A percentile compares a stretch with the other conserved stretches of the same genome.
phyloP scores from a whole-genome alignment of 805 yeast genomes.

The Candida fluviatilis region DNA sequence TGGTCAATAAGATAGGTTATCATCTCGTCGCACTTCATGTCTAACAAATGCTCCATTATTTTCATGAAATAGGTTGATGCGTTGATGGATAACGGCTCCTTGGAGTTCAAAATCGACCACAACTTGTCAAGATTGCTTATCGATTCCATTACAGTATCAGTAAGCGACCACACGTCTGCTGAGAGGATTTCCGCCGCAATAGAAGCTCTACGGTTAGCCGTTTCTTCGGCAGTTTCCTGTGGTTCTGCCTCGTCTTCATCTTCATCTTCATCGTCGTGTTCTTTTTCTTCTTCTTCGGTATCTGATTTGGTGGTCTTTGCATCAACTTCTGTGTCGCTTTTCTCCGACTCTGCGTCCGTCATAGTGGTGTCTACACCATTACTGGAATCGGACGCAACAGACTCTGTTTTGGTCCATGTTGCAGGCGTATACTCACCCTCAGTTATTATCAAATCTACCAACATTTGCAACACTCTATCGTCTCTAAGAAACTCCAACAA shows the following conservation, averaged over 20 bases:
- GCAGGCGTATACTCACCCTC: slow-evolving; percentile 22
- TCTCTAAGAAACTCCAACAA: slow-evolving; percentile 40
- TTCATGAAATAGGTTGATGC: slow-evolving; percentile 88
- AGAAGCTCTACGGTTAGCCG: slow-evolving; percentile 33
- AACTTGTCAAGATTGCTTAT: slow-evolving; percentile 58
- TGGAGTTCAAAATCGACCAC: slow-evolving; percentile 76
- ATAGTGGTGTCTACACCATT: slow-evolving; percentile 5
- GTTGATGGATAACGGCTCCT: slow-evolving; percentile 64
- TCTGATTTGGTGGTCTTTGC: slow-evolving; percentile 2
- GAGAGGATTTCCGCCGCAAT: slow-evolving; percentile 82
- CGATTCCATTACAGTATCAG: slow-evolving; percentile 84
- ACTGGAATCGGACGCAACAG: neutral
- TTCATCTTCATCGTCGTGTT: slow-evolving; percentile 12
- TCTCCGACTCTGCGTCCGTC: slow-evolving; percentile 1
- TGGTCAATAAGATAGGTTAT: slow-evolving; percentile 40
- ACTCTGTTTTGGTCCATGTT: neutral
- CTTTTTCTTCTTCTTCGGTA: slow-evolving; percentile 7
- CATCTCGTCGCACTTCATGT: slow-evolving; percentile 48
- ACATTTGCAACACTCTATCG: slow-evolving; percentile 29
- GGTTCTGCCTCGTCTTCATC: slow-evolving; percentile 23
- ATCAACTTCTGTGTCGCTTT: slow-evolving; percentile 5
- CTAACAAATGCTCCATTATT: slow-evolving; percentile 65
- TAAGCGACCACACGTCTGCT: slow-evolving; percentile 90
- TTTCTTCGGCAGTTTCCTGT: slow-evolving; percentile 31
- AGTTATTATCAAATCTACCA: slow-evolving; percentile 35